Percentiles rank a stretch among this genome's conserved stretches.
Conservation (phyloP, 2,329 filamentous ascomycete genomes). For the Aspergillus jensenii region DNA sequence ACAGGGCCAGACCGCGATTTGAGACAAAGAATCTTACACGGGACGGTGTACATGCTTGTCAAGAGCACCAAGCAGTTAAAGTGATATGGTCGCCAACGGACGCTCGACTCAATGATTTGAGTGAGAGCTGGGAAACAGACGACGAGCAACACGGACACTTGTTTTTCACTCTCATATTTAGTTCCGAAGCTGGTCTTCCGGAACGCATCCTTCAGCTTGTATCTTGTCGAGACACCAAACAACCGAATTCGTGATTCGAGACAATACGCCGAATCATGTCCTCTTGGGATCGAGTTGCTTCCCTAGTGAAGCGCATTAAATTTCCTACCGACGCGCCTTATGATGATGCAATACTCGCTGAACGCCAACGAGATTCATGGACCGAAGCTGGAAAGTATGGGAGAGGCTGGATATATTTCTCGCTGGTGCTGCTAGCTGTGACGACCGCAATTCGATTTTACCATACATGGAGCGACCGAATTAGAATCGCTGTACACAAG, state of each 20-base stretch:
- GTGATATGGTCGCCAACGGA: conserved; percentile 3
- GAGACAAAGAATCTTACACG: neutral
- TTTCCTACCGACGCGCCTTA: conserved; percentile 59
- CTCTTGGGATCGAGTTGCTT: conserved; percentile 20
- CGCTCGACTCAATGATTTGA: conserved; percentile 5
- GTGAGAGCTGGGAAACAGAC: neutral
- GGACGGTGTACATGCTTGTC: neutral
- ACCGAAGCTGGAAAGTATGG: conserved; percentile 79
- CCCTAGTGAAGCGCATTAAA: conserved; percentile 52
- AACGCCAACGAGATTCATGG: conserved; percentile 72
- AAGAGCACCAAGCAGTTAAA: neutral
- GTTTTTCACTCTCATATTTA: neutral
- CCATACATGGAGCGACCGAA: conserved; percentile 91
- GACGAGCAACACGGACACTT: neutral
- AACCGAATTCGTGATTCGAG: neutral
- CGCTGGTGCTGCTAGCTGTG: conserved; percentile 66
- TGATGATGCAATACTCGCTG: conserved; percentile 49
- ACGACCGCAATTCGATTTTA: conserved; percentile 73
- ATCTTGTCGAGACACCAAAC: neutral
- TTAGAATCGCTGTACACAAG: conserved; percentile 84
- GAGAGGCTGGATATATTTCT: conserved; percentile 85
- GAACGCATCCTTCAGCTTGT: neutral
- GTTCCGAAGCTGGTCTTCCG: conserved; percentile 5
- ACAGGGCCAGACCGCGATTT: neutral
- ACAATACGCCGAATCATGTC: conserved; percentile 10